Evolutionary conservation across 805 yeast species (phyloP), one percentile per base, ranked within the genome.

Genomic region (Wickerhamiella brachini): DNA sequence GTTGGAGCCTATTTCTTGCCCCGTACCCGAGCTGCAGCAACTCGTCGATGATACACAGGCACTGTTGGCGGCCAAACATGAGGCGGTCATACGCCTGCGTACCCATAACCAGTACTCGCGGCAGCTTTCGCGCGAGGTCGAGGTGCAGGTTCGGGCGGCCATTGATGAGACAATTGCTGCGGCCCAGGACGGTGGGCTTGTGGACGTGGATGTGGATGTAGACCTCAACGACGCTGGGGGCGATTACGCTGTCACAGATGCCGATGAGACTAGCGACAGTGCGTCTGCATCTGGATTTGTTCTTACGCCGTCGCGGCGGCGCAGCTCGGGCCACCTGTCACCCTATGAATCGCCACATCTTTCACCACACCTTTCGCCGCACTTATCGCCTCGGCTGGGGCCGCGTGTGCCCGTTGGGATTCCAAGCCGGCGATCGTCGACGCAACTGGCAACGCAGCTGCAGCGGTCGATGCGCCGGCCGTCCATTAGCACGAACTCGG

Each of bases 121-220:
- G n/a, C 48, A 53, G 20, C 49, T 57, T 5, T 56, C 59, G 57
- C 29, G 29, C 23, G 60, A 57, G 48, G 57, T 57, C 17, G 60
- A 57, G 48, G 21, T 29, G 22, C 57, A 56, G 44, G 60, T 57
- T 12, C 43, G 51, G 15, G 37, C 48, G 22, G 56, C 60, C 7
- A 56, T 57, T 23, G 60, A 57, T 15, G 47, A 57, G 6, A 53
- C 59, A 3, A 53, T 56, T 22, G 56, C 53, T 1, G 58, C 58
- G 0, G 59, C 59, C 7, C 50, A 56, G 8, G 52, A 54, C 9
- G 55, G 49, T 8, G 57, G 53, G 12, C 38, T 51, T 1, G 57
- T 54, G 18, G 47, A 45, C 24, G 47, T 29, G 23, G 47, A 26
- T 23, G 47, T 29, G 18, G 22, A 18, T 7, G 7, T 23, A 23